Base-by-base conservation (phyloP, 768 basidiomycete genomes). In the Hypsizygus marmoreus region DNA sequence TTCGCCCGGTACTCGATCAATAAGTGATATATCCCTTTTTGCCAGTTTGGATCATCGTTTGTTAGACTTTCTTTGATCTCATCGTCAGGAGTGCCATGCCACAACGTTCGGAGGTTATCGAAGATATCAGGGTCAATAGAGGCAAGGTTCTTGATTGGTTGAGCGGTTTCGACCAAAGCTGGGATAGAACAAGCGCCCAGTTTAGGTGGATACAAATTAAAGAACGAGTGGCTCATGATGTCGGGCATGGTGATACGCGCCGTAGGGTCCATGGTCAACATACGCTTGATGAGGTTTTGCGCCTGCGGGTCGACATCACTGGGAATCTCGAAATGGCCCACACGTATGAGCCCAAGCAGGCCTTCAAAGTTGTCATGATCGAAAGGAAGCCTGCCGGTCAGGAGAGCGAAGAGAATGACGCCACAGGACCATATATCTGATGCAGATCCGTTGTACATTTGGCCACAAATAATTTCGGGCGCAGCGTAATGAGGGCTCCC, bases 381-480 rank as follows among this genome's bases (percentile, higher is more conserved):
- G 58, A 97, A 97, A 1, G 95, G 95, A n/a, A 97, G 75, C 32
- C 80, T 75, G 5, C 93, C 92, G 4, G 83, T 81, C 29, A 97
- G 74, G n/a, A 98, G 73, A 14, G 92, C 91, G 56, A 83, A 92
- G 44, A 98, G 77, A 54, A 95, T 93, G 60, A 98, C 82, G 45
- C 95, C 95, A 58, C 94, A 95, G 30, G 93, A 95, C 95, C 95
- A 97, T 61, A 95, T 91, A 67, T 98, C 95, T 14, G 92, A 84
- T n/a, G 81, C 76, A 2, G 84, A 79, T 6, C 94, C 95, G 57
- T 92, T 79, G 64, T 97, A 98, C 4, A 83, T 78, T 34, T 80
- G 72, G 4, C 92, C 92, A 63, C 80, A 76, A 51, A 95, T 80
- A 45, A 97, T 84, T 69, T 97, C 95, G 0, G 95, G 94, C 10